Evolutionary conservation across 495 filamentous ascomycete species (phyloP).

Genomic region (Aspergillus carlsbadensis): DNA sequence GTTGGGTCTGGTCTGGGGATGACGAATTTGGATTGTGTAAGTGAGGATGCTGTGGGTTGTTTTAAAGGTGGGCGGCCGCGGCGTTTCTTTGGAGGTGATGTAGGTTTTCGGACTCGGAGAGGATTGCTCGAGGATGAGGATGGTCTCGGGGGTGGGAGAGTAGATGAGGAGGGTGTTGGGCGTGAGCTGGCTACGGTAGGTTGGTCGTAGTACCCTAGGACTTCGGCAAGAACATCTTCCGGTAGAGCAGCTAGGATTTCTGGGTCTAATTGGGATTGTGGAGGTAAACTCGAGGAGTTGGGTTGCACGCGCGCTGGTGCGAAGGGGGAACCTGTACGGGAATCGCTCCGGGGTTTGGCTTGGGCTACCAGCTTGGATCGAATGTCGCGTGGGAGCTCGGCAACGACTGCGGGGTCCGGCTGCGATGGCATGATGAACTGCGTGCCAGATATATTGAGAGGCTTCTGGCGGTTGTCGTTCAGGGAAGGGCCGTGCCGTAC

Average conservation of each 20-base stretch:
- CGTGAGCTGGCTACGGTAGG: slow-evolving; percentile 22
- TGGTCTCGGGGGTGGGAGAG: slow-evolving; percentile 31
- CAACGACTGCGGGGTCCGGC: slow-evolving; percentile 69
- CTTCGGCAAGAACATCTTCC: slow-evolving; percentile 77
- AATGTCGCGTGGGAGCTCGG: slow-evolving; percentile 78
- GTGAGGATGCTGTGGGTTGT: slow-evolving; percentile 34
- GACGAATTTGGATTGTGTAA: slow-evolving; percentile 68
- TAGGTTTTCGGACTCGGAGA: slow-evolving; percentile 45
- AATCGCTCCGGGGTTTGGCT: slow-evolving; percentile 34
- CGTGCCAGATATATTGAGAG: slow-evolving; percentile 76
- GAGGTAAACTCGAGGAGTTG: slow-evolving; percentile 32
- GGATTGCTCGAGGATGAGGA: slow-evolving; percentile 29
- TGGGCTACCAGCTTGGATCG: slow-evolving; percentile 65
- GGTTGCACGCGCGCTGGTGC: slow-evolving; percentile 20
- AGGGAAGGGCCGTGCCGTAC: slow-evolving; percentile 40
- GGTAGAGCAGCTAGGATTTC: slow-evolving; percentile 76
- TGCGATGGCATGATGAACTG: slow-evolving; percentile 87
- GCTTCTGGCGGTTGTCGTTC: slow-evolving; percentile 57
- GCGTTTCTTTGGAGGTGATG: slow-evolving; percentile 58
- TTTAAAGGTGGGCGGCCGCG: slow-evolving; percentile 47
- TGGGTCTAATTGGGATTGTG: slow-evolving; percentile 64
- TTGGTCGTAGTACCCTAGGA: slow-evolving; percentile 64
- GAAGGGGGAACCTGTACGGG: slow-evolving; percentile 31
- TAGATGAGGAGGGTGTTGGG: slow-evolving; percentile 38
- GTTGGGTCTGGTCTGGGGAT: slow-evolving; percentile 27